Evolutionary conservation across 495 filamentous ascomycete species (phyloP), one percentile per base, ranked within the genome.

Genomic region (Achaetomiella virescens): DNA sequence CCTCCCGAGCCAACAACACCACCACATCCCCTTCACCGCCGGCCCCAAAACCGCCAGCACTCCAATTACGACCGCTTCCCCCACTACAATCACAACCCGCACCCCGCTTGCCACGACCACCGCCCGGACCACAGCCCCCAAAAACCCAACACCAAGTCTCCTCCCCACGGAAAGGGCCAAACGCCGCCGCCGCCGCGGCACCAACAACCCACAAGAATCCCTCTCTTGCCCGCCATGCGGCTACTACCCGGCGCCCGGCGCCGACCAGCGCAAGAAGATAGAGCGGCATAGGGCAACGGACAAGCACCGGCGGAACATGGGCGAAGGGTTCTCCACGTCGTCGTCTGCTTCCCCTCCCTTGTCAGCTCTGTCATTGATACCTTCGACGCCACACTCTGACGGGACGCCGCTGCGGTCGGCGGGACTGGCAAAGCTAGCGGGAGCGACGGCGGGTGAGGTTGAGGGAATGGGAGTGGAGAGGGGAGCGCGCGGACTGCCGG

Each of bases 241-340:
- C 6, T 59, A 29, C 24, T 12, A 2, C 20, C 51, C 57, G 0
- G 14, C 2, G 6, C 2, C 14, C 1, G 51, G 31, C 6, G 18
- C 45, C 14, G 52, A 44, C 31, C 57, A 29, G 27, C 51, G 45
- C 15, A 35, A 48, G 22, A 59, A 54, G 21, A 18, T 59, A 20
- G 38, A 18, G 6, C 36, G 40, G 17, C 57, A 59, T 31, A 31
- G 31, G 11, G n/a, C 8, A 12, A 59, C 57, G 5, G n/a, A 43
- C 14, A 29, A 24, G 25, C 57, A 59, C 44, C 40, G 50, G 17
- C 2, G 14, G 10, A 55, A n/a, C 1, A 55, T 40, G 37, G 57
- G 57, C 1, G 11, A 59, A 18, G 37, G 5, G 4, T 31, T 9
- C 27, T 31, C 27, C 27, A 31, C 27, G 5, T 31, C 27, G 27